phyloP scores from a whole-genome alignment of 805 yeast species.

The Metschnikowia lochheadii region DNA sequence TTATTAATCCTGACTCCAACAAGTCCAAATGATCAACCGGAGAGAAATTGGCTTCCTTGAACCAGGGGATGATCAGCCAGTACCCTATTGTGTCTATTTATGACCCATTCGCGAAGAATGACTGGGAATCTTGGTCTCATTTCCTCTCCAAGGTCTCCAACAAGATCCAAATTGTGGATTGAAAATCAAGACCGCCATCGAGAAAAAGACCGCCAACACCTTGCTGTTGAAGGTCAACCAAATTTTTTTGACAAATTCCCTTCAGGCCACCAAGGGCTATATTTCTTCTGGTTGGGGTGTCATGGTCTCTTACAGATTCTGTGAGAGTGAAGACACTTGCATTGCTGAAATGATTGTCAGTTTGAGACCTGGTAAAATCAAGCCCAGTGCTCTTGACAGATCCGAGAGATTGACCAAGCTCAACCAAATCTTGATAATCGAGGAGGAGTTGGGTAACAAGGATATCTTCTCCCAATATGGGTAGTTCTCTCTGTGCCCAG shows the following conservation, averaged over 20 bases:
- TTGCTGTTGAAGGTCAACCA: conserved; percentile 97
- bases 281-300: conserved; percentile 98
- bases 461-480: conserved; percentile 75
- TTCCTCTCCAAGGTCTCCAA: conserved; percentile 67
- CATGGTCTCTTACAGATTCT: conserved; percentile 67
- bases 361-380: conserved; percentile 96
- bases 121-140: conserved; percentile 97
- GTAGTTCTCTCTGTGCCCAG: too few species aligned
- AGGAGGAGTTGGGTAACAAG: conserved; percentile 99
- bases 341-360: conserved; percentile 98
- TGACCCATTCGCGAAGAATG: conserved; percentile 99
- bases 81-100: conserved; percentile 98
- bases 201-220: conserved; percentile 92
- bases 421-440: conserved; percentile 97
- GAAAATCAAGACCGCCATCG: conserved; percentile 88
- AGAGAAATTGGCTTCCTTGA: conserved; percentile 78
- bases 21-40: conserved; percentile 87
- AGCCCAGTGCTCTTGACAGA: conserved; percentile 99
- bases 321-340: conserved; percentile 74
- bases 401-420: conserved; percentile 99
- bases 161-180: conserved; percentile 80
- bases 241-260: conserved; percentile 94
- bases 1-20: conserved; percentile 95
- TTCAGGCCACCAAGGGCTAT: conserved; percentile 93
- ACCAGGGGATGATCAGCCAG: conserved; percentile 72